Percentiles rank a stretch among this genome's conserved stretches.
phyloP scores from a whole-genome alignment of 2,329 filamentous ascomycete species.

The Botrytis fabae region DNA sequence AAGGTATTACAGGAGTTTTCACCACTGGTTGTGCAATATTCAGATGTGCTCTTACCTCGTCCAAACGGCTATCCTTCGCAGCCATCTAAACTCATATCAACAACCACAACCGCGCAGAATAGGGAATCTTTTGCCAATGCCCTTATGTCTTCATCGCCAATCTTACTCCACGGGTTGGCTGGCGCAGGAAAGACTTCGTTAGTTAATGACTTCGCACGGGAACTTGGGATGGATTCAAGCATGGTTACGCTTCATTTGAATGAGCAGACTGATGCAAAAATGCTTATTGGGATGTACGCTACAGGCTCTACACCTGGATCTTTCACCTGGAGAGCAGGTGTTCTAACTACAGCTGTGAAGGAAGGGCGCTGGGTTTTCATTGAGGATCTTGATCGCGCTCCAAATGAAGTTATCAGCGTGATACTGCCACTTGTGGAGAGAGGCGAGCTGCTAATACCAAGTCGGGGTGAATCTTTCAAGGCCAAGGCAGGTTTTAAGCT shows the following conservation, averaged over 20 bases:
- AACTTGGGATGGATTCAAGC: conserved; percentile 73
- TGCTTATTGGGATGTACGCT: conserved; percentile 91
- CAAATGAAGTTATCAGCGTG: conserved; percentile 91
- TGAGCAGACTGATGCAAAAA: conserved; percentile 97
- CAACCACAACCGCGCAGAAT: conserved; percentile 71
- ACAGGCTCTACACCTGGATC: conserved; percentile 84
- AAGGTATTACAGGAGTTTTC: conserved; percentile 49
- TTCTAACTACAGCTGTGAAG: conserved; percentile 87
- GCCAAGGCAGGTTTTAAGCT: conserved; percentile 86
- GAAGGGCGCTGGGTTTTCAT: conserved; percentile 97
- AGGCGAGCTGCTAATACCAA: conserved; percentile 86
- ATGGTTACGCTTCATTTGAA: conserved; percentile 97
- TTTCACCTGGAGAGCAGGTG: conserved; percentile 89
- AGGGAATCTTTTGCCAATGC: conserved; percentile 66
- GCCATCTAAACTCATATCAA: conserved; percentile 62
- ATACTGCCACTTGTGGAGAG: conserved; percentile 90
- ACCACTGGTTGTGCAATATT: conserved; percentile 63
- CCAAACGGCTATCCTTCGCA: conserved; percentile 52
- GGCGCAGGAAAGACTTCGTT: conserved; percentile 90
- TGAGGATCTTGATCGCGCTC: conserved; percentile 92
- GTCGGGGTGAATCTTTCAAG: conserved; percentile 79
- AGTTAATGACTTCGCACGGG: conserved; percentile 76
- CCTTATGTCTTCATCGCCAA: conserved; percentile 67
- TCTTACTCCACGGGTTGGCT: conserved; percentile 78
- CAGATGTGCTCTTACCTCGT: conserved; percentile 65